Base-by-base conservation (phyloP, 345 rosid species). In the Rhizophora mangle region DNA sequence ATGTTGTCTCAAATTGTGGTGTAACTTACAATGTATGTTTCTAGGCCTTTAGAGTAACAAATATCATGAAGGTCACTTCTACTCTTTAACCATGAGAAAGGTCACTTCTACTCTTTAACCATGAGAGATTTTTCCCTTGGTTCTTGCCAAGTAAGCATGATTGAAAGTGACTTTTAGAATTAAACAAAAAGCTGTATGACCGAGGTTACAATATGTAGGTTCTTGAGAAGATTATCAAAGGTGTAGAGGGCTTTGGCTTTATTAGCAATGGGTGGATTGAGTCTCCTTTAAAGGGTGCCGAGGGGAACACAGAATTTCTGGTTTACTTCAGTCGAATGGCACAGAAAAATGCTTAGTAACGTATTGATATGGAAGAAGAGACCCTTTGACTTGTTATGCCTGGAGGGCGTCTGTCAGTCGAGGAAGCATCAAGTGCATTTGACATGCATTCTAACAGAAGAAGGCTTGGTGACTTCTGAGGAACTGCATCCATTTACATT, bases 211-310 rank as follows among this genome's bases (percentile, higher is more conserved):
- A 36, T 29, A 1, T 72, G 63, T 55, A 93, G 98, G 98, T 95
- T 78, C 91, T 86, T 63, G 92, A 87, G 67, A 92, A 75, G 80
- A 87, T 92, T 59, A 86, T 85, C 55, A 78, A 80, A 26, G 97
- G 99, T 29, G 92, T 95, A 4, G 89, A 90, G 77, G 75, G 73
- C 6, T 88, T 80, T 8, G 96, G 97, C 39, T 92, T 92, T 70
- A 73, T 73, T 74, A 85, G 68, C 76, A 85, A 85, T 70, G 99
- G 93, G 11, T 88, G 86, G 86, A 90, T 92, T 0, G 98, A 88
- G 76, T 95, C 97, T 74, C 99, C 98, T 51, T 51, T 95, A 31
- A 92, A 90, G 81, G 99, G 98, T 2, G 92, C 97, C 0, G 96
- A 90, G 73, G 99, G 98, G 46, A 92, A 95, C 62, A 86, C 73